These are phyloP conservation scores for Candida silvatica DNA, from an alignment of 805 yeast species.

Conservation along the genomic window DNA sequence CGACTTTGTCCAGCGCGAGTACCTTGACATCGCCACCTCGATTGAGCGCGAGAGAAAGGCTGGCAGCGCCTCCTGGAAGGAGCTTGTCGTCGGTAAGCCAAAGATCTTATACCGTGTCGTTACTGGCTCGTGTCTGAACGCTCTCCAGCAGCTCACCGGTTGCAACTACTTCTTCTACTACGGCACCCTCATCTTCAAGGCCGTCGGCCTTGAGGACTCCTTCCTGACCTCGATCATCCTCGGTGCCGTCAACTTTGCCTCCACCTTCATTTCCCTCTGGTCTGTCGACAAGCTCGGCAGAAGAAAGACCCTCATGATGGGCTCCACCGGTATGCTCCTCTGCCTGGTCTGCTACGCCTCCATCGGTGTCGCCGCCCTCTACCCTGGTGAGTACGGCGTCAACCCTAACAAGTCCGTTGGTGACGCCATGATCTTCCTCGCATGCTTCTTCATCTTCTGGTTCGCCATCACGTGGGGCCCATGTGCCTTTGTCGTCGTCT, in stretches of 20 bases:
- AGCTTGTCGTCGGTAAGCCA: conserved; percentile 56
- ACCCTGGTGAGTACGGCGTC: conserved; percentile 28
- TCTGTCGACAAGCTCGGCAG: conserved; percentile 46
- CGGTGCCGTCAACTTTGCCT: conserved; percentile 45
- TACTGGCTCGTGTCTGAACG: conserved; percentile 52
- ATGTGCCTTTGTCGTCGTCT: conserved; percentile 54
- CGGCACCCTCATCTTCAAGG: conserved; percentile 49
- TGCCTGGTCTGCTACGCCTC: conserved; percentile 52
- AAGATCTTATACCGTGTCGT: conserved; percentile 46
- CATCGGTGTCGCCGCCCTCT: conserved; percentile 45
- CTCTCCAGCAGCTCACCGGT: conserved; percentile 54
- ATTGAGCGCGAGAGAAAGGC: conserved; percentile 53
- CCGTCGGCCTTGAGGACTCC: conserved; percentile 47
- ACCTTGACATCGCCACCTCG: conserved; percentile 48
- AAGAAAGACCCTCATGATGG: conserved; percentile 37
- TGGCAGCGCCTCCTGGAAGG: conserved; percentile 60
- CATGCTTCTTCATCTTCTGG: conserved; percentile 54
- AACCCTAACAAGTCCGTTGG: conserved; percentile 42
- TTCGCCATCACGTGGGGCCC: conserved; percentile 75
- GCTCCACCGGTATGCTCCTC: conserved; percentile 42
- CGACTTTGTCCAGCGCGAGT: conserved; percentile 44
- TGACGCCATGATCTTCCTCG: conserved; percentile 49
- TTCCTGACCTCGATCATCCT: conserved; percentile 46
- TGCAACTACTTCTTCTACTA: conserved; percentile 58
- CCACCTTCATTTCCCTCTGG: conserved; percentile 43